phyloP scores from a whole-genome alignment of 2,329 filamentous ascomycete genomes.

The Salinomyces thailandicus region DNA sequence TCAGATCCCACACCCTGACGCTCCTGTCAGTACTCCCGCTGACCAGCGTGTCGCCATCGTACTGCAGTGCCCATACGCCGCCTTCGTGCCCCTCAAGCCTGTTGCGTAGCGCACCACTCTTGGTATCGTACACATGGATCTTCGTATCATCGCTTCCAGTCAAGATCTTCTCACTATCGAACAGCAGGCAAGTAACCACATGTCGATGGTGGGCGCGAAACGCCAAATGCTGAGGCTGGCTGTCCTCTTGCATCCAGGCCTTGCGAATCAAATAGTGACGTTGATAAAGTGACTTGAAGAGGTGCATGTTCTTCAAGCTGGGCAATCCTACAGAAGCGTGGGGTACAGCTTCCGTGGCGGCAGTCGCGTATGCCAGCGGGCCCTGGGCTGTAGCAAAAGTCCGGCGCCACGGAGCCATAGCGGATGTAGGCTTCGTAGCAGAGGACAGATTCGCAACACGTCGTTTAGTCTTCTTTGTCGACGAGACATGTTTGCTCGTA shows the following conservation, averaged over 20 bases:
- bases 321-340: conserved; percentile 71
- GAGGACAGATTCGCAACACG: conserved; percentile 16
- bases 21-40: conserved; percentile 94
- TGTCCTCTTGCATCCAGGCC: conserved; percentile 77
- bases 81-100: conserved; percentile 90
- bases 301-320: conserved; percentile 70
- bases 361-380: conserved; percentile 74
- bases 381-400: conserved; percentile 56
- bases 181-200: conserved; percentile 95
- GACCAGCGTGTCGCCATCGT: conserved; percentile 87
- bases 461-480: conserved; percentile 42
- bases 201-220: conserved; percentile 94
- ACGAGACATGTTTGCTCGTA: conserved; percentile 14
- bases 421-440: conserved; percentile 36
- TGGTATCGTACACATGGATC: conserved; percentile 96
- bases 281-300: conserved; percentile 94
- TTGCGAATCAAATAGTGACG: conserved; percentile 82
- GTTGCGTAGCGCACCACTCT: conserved; percentile 74
- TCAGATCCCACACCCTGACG: conserved; percentile 99
- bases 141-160: conserved; percentile 96
- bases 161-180: conserved; percentile 95
- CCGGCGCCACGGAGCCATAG: conserved; percentile 31
- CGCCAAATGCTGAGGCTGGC: conserved; percentile 80
- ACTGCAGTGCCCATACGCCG: conserved; percentile 94
- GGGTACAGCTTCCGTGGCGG: conserved; percentile 71